These are phyloP conservation scores for Trichoderma sp. DNA, from an alignment of 2,329 filamentous ascomycete species.

Conservation along the genomic window DNA sequence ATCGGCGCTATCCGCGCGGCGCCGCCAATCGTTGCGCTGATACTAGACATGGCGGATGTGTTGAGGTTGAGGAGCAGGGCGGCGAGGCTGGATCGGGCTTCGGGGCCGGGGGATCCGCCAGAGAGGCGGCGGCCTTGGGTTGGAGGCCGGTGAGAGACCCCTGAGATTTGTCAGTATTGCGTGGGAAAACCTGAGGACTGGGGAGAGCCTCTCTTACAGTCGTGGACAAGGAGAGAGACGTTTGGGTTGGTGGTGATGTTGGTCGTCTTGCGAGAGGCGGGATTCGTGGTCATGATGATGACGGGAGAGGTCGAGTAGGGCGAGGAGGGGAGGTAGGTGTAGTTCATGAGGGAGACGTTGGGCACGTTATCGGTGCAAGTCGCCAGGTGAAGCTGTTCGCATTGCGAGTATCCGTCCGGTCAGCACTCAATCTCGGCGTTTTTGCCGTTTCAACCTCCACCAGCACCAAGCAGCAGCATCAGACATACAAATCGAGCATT, in stretches of 20 bases:
- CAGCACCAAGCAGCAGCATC: slow-evolving; percentile 44
- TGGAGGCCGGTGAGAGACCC: slow-evolving; percentile 88
- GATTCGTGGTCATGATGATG: slow-evolving; percentile 91
- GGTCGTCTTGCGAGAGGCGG: slow-evolving; percentile 71
- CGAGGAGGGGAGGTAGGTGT: slow-evolving; percentile 86
- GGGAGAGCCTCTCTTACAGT: slow-evolving; percentile 55
- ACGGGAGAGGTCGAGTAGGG: slow-evolving; percentile 68
- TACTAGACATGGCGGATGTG: slow-evolving; percentile 79
- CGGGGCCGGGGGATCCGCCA: slow-evolving; percentile 61
- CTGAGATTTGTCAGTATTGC: slow-evolving; percentile 29
- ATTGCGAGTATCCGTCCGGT: not conserved
- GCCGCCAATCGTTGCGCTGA: slow-evolving; percentile 93
- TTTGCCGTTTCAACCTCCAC: slow-evolving; percentile 47
- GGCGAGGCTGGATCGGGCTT: slow-evolving; percentile 71
- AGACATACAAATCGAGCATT: slow-evolving; percentile 85
- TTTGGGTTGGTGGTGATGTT: slow-evolving; percentile 82
- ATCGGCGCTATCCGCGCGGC: slow-evolving; percentile 67
- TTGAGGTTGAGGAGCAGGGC: slow-evolving; percentile 87
- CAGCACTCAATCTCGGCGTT: not conserved
- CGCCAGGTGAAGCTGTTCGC: slow-evolving; percentile 79
- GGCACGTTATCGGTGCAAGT: slow-evolving; percentile 81
- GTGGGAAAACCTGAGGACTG: not conserved
- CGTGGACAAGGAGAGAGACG: slow-evolving; percentile 92
- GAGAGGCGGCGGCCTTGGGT: slow-evolving; percentile 60
- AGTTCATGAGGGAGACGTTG: slow-evolving; percentile 97